Evolutionary conservation across 2,329 filamentous ascomycete genomes (phyloP).

Genomic region (Sporothrix dimorphospora): DNA sequence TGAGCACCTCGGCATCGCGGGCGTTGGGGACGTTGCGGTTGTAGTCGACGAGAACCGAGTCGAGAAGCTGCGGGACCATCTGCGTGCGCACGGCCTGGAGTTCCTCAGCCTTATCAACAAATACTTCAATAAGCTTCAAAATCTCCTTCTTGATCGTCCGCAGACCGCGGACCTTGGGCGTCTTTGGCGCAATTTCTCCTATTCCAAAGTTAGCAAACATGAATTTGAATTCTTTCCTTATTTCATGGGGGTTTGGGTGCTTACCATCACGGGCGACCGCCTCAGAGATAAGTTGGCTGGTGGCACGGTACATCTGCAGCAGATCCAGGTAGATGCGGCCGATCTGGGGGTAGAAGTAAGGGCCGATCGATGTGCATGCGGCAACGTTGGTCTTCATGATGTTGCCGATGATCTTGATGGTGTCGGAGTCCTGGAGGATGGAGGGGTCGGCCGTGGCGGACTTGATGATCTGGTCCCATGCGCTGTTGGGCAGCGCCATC

Average conservation of each 20-base stretch:
- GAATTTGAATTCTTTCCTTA: neutral
- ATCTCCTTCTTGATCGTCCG: constrained; percentile 99
- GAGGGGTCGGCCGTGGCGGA: constrained; percentile 82
- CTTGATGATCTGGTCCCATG: constrained; percentile 94
- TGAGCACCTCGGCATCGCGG: constrained; percentile 92
- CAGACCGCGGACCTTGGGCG: constrained; percentile 91
- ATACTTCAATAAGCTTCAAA: constrained; percentile 95
- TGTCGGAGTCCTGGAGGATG: constrained; percentile 88
- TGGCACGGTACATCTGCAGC: constrained; percentile 98
- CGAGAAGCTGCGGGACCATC: constrained; percentile 93
- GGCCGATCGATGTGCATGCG: constrained; percentile 94
- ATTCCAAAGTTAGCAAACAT: neutral
- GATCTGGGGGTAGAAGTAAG: constrained; percentile 98
- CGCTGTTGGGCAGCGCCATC: constrained; percentile 90
- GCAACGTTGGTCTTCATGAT: constrained; percentile 99
- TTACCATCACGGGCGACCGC: constrained; percentile 81
- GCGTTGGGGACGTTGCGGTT: constrained; percentile 96
- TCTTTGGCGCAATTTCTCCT: constrained; percentile 94
- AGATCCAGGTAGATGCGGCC: constrained; percentile 97
- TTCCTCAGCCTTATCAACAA: constrained; percentile 97
- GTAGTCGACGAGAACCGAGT: constrained; percentile 93
- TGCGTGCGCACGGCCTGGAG: constrained; percentile 88
- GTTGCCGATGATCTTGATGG: constrained; percentile 98
- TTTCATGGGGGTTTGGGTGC: neutral
- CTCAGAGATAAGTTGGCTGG: constrained; percentile 94